A percentile compares a stretch with the other conserved stretches of the same genome.
Conservation (phyloP, 2,329 filamentous ascomycete genomes). For the Sporothrix curviconia region DNA sequence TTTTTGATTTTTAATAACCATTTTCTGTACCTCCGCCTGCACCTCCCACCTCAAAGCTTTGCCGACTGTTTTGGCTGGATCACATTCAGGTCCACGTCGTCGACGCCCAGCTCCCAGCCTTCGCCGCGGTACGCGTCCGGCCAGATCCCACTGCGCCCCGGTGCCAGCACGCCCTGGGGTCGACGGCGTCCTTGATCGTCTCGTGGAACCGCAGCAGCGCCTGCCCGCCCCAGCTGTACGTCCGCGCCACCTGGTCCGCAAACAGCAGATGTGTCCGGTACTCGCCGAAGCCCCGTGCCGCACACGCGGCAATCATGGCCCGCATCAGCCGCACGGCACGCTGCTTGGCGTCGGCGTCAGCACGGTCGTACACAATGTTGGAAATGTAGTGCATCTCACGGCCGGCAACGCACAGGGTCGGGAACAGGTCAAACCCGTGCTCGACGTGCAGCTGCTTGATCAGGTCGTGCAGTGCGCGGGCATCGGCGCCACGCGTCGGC, state of each 20-base stretch:
- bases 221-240: slow-evolving; percentile 34
- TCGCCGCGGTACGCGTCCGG: slow-evolving; percentile 22
- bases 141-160: slow-evolving; percentile 43
- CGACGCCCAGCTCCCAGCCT: slow-evolving; percentile 18
- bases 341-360: slow-evolving; percentile 26
- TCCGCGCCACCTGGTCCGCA: slow-evolving; percentile 34
- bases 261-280: slow-evolving; percentile 35
- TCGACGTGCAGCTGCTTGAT: slow-evolving; percentile 32
- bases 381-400: slow-evolving; percentile 52
- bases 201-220: slow-evolving; percentile 33
- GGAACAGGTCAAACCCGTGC: slow-evolving; percentile 44
- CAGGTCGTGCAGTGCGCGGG: slow-evolving; percentile 36
- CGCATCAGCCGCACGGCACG: slow-evolving; percentile 29
- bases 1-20: neutral
- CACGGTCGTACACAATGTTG: slow-evolving; percentile 38
- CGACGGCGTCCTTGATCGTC: slow-evolving; percentile 33
- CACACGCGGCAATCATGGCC: slow-evolving; percentile 29
- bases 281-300: slow-evolving; percentile 32
- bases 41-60: neutral
- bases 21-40: neutral
- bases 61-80: slow-evolving; percentile 14
- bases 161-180: slow-evolving; percentile 40
- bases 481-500: slow-evolving; percentile 41
- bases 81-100: slow-evolving; percentile 13
- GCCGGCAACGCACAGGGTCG: slow-evolving; percentile 43